Conservation (phyloP, 2,329 filamentous ascomycete species). For the Whalleya microplaca region DNA sequence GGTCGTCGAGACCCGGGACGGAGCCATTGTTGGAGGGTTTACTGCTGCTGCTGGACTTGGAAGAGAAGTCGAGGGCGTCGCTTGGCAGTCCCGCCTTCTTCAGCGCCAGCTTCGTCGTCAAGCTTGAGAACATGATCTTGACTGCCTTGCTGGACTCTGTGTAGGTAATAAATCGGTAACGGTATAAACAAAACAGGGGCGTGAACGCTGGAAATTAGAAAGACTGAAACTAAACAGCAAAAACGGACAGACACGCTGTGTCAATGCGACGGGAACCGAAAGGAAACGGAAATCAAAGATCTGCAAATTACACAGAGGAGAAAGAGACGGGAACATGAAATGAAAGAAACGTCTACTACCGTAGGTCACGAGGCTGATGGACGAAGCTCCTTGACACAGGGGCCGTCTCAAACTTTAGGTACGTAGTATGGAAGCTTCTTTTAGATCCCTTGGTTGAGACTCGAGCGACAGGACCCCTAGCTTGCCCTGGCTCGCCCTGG, state of each 20-base stretch:
- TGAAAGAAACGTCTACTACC: conserved; percentile 13
- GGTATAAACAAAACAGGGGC: neutral
- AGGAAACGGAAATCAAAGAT: conserved; percentile 14
- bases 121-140: conserved; percentile 58
- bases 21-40: conserved; percentile 27
- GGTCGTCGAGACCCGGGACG: conserved; percentile 36
- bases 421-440: neutral
- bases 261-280: conserved; percentile 2
- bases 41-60: conserved; percentile 35
- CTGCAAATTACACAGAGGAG: conserved; percentile 8
- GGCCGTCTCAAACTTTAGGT: conserved; percentile 29
- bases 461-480: conserved; percentile 20
- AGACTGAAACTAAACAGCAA: conserved; percentile 3
- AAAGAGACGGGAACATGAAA: conserved; percentile 21
- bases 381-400: conserved; percentile 33
- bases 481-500: neutral
- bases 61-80: conserved; percentile 51
- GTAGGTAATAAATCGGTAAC: conserved; percentile 1
- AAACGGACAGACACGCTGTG: neutral
- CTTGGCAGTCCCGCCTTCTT: conserved; percentile 59
- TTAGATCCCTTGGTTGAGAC: conserved; percentile 7
- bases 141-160: neutral
- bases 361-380: conserved; percentile 29
- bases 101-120: conserved; percentile 62
- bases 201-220: conserved; percentile 1